These are phyloP conservation scores for Fonsecaea erecta DNA, from an alignment of 2,329 filamentous ascomycete species.

Conservation along the genomic window DNA sequence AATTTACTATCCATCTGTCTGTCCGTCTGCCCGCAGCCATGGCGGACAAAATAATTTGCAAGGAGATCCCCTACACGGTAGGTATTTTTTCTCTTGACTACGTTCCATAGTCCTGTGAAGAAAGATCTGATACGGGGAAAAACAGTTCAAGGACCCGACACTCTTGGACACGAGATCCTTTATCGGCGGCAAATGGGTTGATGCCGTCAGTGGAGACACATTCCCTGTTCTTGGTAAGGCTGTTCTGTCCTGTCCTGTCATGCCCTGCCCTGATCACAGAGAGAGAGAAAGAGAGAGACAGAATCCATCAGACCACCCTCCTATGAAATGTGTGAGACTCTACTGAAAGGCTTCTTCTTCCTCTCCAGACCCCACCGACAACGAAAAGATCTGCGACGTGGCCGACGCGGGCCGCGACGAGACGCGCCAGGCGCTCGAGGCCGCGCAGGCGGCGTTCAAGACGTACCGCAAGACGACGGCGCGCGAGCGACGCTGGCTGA, in stretches of 20 bases:
- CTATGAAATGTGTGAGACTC: too few relatives aligned
- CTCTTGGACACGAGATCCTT: conserved; percentile 18
- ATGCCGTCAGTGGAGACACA: conserved; percentile 6
- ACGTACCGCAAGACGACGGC: conserved; percentile 64
- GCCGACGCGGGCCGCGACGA: conserved; percentile 18
- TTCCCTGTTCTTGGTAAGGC: conserved; percentile 16
- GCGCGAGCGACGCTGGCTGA: conserved; percentile 64
- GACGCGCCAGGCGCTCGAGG: conserved; percentile 68
- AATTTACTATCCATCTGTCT: too few relatives aligned
- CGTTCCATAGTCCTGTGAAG: too few relatives aligned
- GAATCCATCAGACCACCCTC: too few relatives aligned
- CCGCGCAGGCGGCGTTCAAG: conserved; percentile 73
- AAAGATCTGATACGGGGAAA: neutral
- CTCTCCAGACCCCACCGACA: conserved; percentile 8
- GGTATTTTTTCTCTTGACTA: neutral
- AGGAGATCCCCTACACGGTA: conserved; percentile 20
- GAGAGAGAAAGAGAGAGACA: too few relatives aligned
- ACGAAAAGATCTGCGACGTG: conserved; percentile 20
- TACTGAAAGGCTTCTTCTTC: neutral
- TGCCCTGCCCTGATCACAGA: too few relatives aligned
- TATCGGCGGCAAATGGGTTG: conserved; percentile 18
- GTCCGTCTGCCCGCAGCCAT: too few relatives aligned
- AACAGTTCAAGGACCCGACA: conserved; percentile 20
- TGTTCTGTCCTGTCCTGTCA: neutral
- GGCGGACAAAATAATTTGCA: conserved; percentile 9